Base-by-base conservation (phyloP, 495 filamentous ascomycete species). In the Penicillium macrosclerotiorum region DNA sequence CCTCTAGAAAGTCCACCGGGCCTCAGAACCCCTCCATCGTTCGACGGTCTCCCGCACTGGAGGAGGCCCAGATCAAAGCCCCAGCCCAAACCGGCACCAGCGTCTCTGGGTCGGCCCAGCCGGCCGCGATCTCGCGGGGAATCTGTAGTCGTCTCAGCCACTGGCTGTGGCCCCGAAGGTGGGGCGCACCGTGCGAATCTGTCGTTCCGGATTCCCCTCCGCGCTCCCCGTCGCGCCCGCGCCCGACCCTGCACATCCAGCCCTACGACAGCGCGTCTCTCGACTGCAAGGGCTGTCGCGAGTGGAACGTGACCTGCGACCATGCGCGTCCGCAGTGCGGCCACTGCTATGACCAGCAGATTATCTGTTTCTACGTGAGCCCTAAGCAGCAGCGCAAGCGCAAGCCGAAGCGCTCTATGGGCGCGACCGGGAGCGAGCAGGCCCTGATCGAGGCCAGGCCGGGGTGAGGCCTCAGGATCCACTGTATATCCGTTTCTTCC, bases 321-420 rank as follows among this genome's bases (percentile, higher is more conserved):
- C 64, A 54, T 23, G 45, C 52, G 8, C 36, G 37, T 40, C 68
- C 68, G 9, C 66, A 61, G 22, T 72, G 68, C 20, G 50, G 59
- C 8, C 63, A 70, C 47, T 72, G 68, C 45, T 51, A 59, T 22
- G 52, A 69, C 13, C 52, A 72, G 37, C 68, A 72, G 41, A 42
- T 67, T 12, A 41, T 69, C 5, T 72, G 68, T 49, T 72, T 72
- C 36, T 72, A 72, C 33, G 63, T 69, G 11, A 18, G 24, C 47
- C 43, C 42, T 13, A 42, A 20, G 16, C 37, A 14, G 33, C 38
- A 14, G 33, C 26, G 20, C 1, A 25, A 17, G 11, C 50, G 16
- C 13, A 33, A 45, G 22, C 3, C 16, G n/a, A 36, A 44, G 11
- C 24, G 31, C 24, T 27, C 17, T 17, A 6, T 3, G 29, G 19